Evolutionary conservation across 2,329 filamentous ascomycete species (phyloP).

Genomic region (Trichoderma sp.): DNA sequence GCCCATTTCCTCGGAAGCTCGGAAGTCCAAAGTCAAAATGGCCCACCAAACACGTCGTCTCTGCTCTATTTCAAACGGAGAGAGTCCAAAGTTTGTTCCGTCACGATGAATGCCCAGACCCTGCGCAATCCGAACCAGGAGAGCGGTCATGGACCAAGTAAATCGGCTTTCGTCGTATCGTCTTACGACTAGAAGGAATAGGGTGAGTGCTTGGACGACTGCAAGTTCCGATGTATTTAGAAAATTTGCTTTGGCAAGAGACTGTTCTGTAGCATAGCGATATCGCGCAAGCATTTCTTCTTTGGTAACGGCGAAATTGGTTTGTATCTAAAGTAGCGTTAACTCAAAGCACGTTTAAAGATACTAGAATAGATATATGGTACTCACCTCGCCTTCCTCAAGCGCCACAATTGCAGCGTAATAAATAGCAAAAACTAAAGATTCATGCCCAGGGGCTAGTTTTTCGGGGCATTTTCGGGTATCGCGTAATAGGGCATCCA

Average conservation of each 20-base stretch:
- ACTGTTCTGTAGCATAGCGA: constrained; percentile 57
- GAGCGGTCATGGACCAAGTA: constrained; percentile 61
- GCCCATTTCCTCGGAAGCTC: constrained; percentile 56
- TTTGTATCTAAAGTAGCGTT: constrained; percentile 32
- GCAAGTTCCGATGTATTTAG: constrained; percentile 58
- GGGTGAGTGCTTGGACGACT: constrained; percentile 59
- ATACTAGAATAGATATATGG: no score
- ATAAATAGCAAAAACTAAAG: constrained; percentile 65
- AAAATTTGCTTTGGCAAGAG: constrained; percentile 59
- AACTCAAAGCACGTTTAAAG: neutral
- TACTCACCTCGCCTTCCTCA: constrained; percentile 58
- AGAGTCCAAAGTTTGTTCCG: constrained; percentile 51
- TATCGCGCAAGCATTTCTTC: constrained; percentile 49
- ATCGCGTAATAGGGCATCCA: constrained; percentile 62
- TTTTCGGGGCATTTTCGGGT: constrained; percentile 60
- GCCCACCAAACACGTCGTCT: constrained; percentile 63
- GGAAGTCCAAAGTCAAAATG: constrained; percentile 58
- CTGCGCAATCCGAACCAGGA: constrained; percentile 60
- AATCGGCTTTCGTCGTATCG: constrained; percentile 53
- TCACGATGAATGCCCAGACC: constrained; percentile 63
- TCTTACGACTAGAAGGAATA: constrained; percentile 56
- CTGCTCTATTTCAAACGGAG: constrained; percentile 62
- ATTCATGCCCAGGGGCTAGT: constrained; percentile 59
- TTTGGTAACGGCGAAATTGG: constrained; percentile 48
- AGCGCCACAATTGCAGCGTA: constrained; percentile 60